These are phyloP conservation scores for Ballota nigra DNA, from an alignment of 257 asterid genomes.

Conservation along the genomic window DNA sequence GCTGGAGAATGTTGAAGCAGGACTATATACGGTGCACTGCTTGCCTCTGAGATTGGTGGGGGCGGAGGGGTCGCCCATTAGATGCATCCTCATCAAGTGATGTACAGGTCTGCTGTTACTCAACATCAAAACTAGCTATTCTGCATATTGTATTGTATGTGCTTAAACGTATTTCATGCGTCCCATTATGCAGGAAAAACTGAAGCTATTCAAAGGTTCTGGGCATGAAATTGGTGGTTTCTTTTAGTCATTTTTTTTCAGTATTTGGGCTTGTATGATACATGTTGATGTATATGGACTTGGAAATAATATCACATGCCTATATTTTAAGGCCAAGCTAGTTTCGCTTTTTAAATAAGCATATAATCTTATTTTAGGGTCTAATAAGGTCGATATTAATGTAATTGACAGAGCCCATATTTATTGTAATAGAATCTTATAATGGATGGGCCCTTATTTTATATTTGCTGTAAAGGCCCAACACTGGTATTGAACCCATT, in stretches of 20 bases:
- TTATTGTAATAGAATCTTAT: no score
- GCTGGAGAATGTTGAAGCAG: conserved; percentile 60
- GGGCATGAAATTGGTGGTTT: not conserved
- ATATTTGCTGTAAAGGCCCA: no score
- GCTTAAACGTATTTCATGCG: not conserved
- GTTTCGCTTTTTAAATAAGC: no score
- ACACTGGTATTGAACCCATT: no score
- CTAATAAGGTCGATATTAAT: no score
- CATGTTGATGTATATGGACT: not conserved
- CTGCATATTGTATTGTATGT: no score
- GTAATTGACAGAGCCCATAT: no score
- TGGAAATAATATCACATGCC: not conserved
- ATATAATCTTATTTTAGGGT: no score
- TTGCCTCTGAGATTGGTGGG: conserved; percentile 87
- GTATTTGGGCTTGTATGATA: not conserved
- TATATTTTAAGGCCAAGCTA: not conserved
- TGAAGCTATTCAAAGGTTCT: not conserved
- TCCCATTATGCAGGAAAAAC: not conserved
- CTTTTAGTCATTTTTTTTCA: not conserved
- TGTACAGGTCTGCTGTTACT: not conserved
- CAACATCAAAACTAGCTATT: not conserved
- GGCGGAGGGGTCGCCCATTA: conserved; percentile 93
- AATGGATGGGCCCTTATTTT: no score
- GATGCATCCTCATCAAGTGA: conserved; percentile 90
- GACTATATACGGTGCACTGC: conserved; percentile 77